Conservation (phyloP, 176 grass and related monocot genomes). For the Lolium rigidum region DNA sequence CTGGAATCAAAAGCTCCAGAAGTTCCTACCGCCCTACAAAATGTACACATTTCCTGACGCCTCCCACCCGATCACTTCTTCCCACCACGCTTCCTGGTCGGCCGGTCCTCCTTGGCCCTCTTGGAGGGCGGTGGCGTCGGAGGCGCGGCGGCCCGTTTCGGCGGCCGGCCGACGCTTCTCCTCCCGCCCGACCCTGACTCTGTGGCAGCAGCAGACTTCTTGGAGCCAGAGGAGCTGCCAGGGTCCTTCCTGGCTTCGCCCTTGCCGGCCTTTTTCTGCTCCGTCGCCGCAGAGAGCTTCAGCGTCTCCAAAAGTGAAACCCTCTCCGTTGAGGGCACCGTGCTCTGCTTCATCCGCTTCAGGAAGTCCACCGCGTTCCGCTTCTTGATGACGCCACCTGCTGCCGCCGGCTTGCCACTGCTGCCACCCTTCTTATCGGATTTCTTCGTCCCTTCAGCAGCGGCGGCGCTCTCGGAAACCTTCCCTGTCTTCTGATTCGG, state of each 20-base stretch:
- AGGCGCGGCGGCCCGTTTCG: conserved; percentile 54
- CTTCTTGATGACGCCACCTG: conserved; percentile 54
- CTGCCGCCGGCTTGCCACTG: background rate
- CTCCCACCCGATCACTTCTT: conserved; percentile 43
- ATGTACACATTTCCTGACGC: conserved; percentile 50
- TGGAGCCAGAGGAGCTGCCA: conserved; percentile 47
- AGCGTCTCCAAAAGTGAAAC: conserved; percentile 58
- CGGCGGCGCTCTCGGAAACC: background rate
- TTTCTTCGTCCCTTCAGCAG: conserved; percentile 34
- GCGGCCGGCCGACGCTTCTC: conserved; percentile 62
- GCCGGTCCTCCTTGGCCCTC: conserved; percentile 58
- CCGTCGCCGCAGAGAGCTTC: conserved; percentile 55
- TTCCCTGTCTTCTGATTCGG: conserved; percentile 47
- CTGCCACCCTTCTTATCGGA: conserved; percentile 65
- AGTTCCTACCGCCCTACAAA: conserved; percentile 43
- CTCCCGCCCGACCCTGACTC: conserved; percentile 32
- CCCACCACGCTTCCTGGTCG: conserved; percentile 63
- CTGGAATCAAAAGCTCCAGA: conserved; percentile 36
- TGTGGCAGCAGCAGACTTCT: conserved; percentile 31
- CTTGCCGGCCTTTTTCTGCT: conserved; percentile 63
- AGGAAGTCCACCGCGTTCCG: conserved; percentile 77
- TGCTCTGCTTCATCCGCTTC: conserved; percentile 76
- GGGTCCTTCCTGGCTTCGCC: conserved; percentile 56
- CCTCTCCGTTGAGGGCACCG: conserved; percentile 45
- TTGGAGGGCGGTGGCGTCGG: conserved; percentile 58